Base-by-base conservation (phyloP, 1,284 basidiomycete species). In the Cystobasidiaceae sp. region DNA sequence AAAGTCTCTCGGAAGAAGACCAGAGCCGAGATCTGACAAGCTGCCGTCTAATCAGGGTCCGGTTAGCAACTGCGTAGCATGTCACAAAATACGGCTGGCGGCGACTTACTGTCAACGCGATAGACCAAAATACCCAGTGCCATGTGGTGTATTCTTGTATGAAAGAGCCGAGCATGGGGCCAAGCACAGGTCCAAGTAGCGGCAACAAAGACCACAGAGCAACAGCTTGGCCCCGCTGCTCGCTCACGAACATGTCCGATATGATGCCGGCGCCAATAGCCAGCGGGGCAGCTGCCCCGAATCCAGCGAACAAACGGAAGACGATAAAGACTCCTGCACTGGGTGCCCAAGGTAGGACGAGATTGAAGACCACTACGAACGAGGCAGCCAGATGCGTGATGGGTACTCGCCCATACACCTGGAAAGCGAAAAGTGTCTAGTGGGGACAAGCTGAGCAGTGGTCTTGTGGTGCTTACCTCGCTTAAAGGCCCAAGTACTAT, bases 161-260 rank as follows among this genome's bases (percentile, higher is more conserved):
- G 84, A 83, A 67, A 72, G 52, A 62, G 3, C 74, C 77, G 17
- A 69, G 79, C 80, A 84, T 86, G 1, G 73, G 73, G 2, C 73
- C 73, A 1, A 71, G 51, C 9, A 50, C 64, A 0, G 71, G 71
- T 1, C 69, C 73, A 0, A 72, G 54, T 9, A 72, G 43, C 3
- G 74, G 76, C 0, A 85, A 85, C 5, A 89, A 76, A 0, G 86
- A 85, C 74, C 59, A 50, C 1, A 87, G 78, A 0, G 85, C 84
- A 27, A 87, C 80, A 0, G 86, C 86, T 67, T 80, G 78, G 0
- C 87, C 87, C 69, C 86, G 80, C 70, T 89, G 80, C 64, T 88
- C 85, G 0, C 85, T 74, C n/a, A 72, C 74, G 82, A 84, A 90
- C 46, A 86, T 79, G 74, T 90, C 89, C 1, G 83, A 82, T 0